Base-by-base conservation (phyloP, 768 basidiomycete species). In the Xerocomellus intermedius region DNA sequence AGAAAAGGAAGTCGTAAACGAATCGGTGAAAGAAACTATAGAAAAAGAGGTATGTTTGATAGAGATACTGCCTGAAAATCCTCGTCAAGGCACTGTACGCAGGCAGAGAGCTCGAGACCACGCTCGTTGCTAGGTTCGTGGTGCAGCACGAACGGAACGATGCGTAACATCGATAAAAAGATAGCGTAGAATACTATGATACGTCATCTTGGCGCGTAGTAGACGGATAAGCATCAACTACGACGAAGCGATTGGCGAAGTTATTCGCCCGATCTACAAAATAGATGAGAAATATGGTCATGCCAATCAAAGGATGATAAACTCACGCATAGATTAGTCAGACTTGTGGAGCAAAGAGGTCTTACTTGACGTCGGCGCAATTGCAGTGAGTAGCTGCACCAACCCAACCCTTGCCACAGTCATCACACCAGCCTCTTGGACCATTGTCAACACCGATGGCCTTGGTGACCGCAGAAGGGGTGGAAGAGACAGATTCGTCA, bases 361-460 rank as follows among this genome's bases (percentile, higher is more conserved):
- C 59, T 74, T 80, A 88, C 76, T 86, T 86, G 72, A 85, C 74
- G 55, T 86, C 82, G 60, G 75, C 73, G 70, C 88, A 91, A 54
- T 77, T 77, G 70, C 86, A 91, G 26, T 79, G 74, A 47, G 70
- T 65, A 58, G 73, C 73, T 38, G 77, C 70, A 52, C 85, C 86
- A 58, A 86, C 69, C 74, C 77, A 82, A 38, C 87, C 80, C 62
- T 85, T 86, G 56, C 89, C 89, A 64, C 89, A 91, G 39, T 71
- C 70, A 43, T 90, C 84, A 56, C 90, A 92, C 87, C 90, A 89
- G 13, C 73, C 68, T 32, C 89, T 79, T 26, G 73, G 69, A 17
- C 82, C 85, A 54, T 79, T 81, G 54, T 82, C 83, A 32, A 89
- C 86, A 38, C 89, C 89, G 38, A 91, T 84, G n/a, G 80, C 69